Evolutionary conservation across 2,329 filamentous ascomycete species (phyloP).

Genomic region (Penicillium nordicum): DNA sequence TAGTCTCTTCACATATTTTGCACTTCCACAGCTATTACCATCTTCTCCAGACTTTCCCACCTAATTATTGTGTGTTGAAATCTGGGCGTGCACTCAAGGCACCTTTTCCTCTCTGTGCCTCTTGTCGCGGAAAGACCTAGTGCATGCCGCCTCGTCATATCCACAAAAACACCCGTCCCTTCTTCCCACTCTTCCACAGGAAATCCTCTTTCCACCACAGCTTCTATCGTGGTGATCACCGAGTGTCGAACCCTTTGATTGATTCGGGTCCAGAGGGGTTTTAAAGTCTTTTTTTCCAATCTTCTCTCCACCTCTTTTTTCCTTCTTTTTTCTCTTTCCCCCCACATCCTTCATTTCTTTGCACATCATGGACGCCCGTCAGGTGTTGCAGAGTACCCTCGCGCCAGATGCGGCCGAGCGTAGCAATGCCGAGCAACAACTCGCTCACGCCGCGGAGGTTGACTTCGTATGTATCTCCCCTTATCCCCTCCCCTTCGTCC

Average conservation of each 20-base stretch:
- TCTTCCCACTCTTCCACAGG: slow-evolving; percentile 25
- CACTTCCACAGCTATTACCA: slow-evolving; percentile 9
- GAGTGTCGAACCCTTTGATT: slow-evolving; percentile 17
- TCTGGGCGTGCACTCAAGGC: slow-evolving; percentile 26
- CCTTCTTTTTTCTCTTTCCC: slow-evolving; percentile 14
- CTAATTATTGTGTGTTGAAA: slow-evolving; percentile 10
- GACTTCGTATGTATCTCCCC: slow-evolving; percentile 73
- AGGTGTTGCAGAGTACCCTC: slow-evolving; percentile 95
- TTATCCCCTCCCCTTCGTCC: slow-evolving; percentile 33
- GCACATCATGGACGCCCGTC: slow-evolving; percentile 88
- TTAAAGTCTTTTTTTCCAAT: slow-evolving; percentile 17
- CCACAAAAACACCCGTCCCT: slow-evolving; percentile 39
- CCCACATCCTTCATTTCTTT: slow-evolving; percentile 22
- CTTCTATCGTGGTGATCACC: slow-evolving; percentile 18
- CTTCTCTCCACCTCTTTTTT: slow-evolving; percentile 19
- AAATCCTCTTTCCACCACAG: slow-evolving; percentile 17
- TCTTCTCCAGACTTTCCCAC: slow-evolving; percentile 5
- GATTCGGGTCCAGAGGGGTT: slow-evolving; percentile 16
- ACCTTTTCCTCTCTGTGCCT: slow-evolving; percentile 31
- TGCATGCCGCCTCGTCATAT: slow-evolving; percentile 40
- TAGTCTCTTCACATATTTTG: slow-evolving; percentile 22
- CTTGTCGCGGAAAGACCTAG: slow-evolving; percentile 28
- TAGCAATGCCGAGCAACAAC: slow-evolving; percentile 89
- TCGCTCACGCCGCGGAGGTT: slow-evolving; percentile 83
- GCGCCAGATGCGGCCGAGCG: slow-evolving; percentile 87